phyloP scores from a whole-genome alignment of 176 grass and related monocot species.

The Elaeis guineensis region DNA sequence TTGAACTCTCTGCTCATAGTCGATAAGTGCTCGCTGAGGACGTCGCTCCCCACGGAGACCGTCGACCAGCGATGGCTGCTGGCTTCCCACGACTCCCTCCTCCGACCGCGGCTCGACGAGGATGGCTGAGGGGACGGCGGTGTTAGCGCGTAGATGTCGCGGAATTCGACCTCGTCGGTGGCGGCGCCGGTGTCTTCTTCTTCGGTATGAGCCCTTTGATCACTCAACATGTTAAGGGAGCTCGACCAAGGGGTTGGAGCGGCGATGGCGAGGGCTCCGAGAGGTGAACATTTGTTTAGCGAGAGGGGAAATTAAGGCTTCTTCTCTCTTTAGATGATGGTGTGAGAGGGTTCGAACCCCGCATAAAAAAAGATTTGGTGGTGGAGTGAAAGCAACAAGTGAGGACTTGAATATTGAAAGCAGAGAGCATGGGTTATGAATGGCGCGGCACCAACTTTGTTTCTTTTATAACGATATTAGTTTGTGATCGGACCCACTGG shows the following conservation, averaged over 20 bases:
- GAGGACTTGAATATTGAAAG: too few species aligned
- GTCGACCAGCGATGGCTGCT: slow-evolving; percentile 33
- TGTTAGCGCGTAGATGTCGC: slow-evolving; percentile 49
- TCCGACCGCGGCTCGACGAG: slow-evolving; percentile 12
- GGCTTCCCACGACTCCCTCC: slow-evolving; percentile 43
- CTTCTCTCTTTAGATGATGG: background rate
- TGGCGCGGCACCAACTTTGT: too few species aligned
- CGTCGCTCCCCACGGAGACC: slow-evolving; percentile 15
- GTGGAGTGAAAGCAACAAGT: too few species aligned
- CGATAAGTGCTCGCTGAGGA: slow-evolving; percentile 33
- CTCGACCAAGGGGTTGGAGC: background rate
- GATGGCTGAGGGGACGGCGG: background rate
- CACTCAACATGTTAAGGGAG: slow-evolving; percentile 33
- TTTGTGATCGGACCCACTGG: too few species aligned
- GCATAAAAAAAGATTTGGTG: too few species aligned
- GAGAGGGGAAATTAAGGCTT: background rate
- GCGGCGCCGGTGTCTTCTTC: slow-evolving; percentile 19
- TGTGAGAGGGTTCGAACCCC: background rate
- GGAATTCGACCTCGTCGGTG: slow-evolving; percentile 26
- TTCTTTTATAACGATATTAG: too few species aligned
- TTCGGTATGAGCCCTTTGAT: slow-evolving; percentile 13
- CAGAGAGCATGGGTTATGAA: too few species aligned
- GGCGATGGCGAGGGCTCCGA: background rate
- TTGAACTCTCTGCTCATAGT: slow-evolving; percentile 64
- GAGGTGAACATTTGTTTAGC: background rate